Evolutionary conservation across 768 basidiomycete species (phyloP).

Genomic region (Mrakia blollopis): DNA sequence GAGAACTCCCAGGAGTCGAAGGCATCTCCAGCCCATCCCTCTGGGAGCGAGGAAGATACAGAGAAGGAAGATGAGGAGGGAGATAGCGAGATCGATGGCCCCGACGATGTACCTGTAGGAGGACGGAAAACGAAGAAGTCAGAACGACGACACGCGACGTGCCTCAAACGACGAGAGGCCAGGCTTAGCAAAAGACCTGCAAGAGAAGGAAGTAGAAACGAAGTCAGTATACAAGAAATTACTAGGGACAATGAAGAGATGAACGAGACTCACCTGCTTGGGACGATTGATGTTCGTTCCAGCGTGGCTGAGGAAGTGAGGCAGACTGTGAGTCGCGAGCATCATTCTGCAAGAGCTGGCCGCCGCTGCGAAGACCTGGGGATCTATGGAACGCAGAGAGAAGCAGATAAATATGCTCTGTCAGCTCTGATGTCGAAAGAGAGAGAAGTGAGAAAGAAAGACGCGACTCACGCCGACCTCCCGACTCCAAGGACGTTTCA

Average conservation of each 20-base stretch:
- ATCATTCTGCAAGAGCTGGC: background rate
- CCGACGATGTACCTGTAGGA: background rate
- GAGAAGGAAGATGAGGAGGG: constrained; percentile 9
- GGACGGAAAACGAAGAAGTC: too few relatives aligned
- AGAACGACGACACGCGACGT: background rate
- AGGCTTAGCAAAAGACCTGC: background rate
- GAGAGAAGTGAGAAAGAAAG: background rate
- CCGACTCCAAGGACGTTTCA: background rate
- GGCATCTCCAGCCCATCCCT: background rate
- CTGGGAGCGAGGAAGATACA: constrained; percentile 5
- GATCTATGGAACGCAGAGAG: background rate
- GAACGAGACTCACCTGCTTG: background rate
- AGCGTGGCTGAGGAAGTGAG: background rate
- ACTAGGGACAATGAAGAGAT: background rate
- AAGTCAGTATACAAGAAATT: too few relatives aligned
- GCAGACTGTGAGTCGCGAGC: constrained; percentile 7
- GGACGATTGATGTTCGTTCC: constrained; percentile 14
- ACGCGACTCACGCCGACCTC: background rate
- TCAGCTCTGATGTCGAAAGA: too few relatives aligned
- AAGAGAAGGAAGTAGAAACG: background rate
- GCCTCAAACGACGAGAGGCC: background rate
- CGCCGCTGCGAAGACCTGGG: background rate
- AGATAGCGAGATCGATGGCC: background rate
- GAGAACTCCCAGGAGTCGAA: background rate
- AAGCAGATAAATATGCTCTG: too few relatives aligned